Base-by-base conservation (phyloP, 768 basidiomycete genomes). In the Gelatoporia subvermispora region DNA sequence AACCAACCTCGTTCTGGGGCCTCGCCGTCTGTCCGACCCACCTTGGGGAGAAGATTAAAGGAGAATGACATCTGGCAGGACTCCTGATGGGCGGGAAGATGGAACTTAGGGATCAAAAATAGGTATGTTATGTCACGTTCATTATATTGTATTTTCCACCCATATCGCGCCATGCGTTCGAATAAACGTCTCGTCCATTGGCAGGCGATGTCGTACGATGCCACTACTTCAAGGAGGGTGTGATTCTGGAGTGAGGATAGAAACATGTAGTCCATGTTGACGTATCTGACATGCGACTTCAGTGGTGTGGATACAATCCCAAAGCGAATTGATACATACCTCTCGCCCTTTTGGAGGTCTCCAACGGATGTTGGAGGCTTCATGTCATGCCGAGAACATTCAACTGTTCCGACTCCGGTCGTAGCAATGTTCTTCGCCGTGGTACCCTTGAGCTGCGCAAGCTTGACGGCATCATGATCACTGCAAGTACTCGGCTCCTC, bases 1-100 rank as follows among this genome's bases (percentile, higher is more conserved):
- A 67, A 43, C 75, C 74, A 77, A 0, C 46, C 54, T 0, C 55
- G 53, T 37, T 77, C 75, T 0, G 70, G 56, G 1, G 59, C 68
- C 40, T 76, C 70, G 0, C 72, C 65, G 53, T 69, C 67, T 1
- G 54, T 60, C 3, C 58, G 60, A 4, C 65, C 68, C 17, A 55
- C 55, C 4, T 64, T 60, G 1, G 50, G 36, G 16, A 52, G 35
- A 41, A 62, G 64, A 22, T 65, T 67, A 9, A 74, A 51, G 1
- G 60, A 66, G 42, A 56, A 72, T 2, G 42, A 43, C 13, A 48
- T 48, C 7, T 65, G 66, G 43, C 71, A 72, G 3, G 51, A 22
- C 0, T 56, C 34, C 1, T 58, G 54, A 38, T 76, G 73, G 0
- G 57, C 66, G 4, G 60, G 57, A n/a, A 73, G 58, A 21, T 76